Evolutionary conservation across 768 basidiomycete species (phyloP), one percentile per base, ranked within the genome.

Genomic region (Suillus ampliporus): DNA sequence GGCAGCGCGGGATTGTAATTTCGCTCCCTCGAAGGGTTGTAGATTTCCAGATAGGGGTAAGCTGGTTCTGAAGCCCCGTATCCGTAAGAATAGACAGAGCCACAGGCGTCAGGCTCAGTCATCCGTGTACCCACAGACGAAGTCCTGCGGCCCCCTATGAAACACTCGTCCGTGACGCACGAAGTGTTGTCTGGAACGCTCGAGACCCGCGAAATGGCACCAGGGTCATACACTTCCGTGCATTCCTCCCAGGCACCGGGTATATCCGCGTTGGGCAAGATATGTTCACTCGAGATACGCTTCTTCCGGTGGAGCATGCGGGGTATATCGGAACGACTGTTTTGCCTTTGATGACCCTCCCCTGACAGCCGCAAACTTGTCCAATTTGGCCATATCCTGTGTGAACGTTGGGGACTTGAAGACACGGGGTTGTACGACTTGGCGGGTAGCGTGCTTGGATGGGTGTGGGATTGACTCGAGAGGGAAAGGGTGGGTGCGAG

Each of bases 21-120:
- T 50, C 23, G 4, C 56, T 50, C 23, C 43, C 60, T 50, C 47
- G 54, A 64, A 19, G 73, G 68, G 21, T 74, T 74, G 58, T 76
- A 74, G 63, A 67, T 58, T 56, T 76, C 74, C 53, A 74, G 67
- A 68, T 75, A 75, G 56, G 74, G 74, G 64, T 75, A 75, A 5
- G 68, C 62, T 23, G 67, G 63, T 31, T 64, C 67, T 3, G 68
- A 58, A 28, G 65, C 71, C 1, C 74, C 74, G 34, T 74, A 74
- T 10, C 74, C 75, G 40, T 75, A 75, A 11, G 70, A 61, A 53
- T 68, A 71, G 62, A 59, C 60, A 38, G 63, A 52, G 17, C 15
- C 54, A 5, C 65, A 60, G 19, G 28, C 61, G n/a, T 50, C 40
- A 8, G 19, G 1, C 21, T 46, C 35, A 54, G 46, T 34, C 61